Conservation (phyloP, 768 basidiomycete species). For the Leccinum incarnatum region DNA sequence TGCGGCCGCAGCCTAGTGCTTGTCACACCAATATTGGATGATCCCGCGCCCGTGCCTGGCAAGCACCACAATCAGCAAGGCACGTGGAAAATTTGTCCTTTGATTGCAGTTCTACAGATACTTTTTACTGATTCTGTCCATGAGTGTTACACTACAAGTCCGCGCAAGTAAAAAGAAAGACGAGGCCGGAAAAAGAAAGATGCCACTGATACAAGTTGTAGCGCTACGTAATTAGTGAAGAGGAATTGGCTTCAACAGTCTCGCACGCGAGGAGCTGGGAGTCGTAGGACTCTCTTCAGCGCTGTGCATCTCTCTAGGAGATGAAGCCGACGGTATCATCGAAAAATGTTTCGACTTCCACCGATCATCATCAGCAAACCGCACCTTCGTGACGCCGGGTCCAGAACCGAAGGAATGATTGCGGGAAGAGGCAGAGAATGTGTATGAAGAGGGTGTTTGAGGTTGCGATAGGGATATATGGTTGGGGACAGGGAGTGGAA, state of each 20-base stretch:
- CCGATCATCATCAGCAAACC: background rate
- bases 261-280: slow-evolving; percentile 5
- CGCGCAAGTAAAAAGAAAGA: background rate
- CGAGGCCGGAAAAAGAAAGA: background rate
- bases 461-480: background rate
- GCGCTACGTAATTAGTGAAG: slow-evolving; percentile 19
- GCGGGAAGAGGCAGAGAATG: background rate
- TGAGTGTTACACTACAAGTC: background rate
- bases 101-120: slow-evolving; percentile 4
- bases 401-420: background rate
- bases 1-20: background rate
- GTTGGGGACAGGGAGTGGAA: background rate
- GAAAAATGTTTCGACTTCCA: slow-evolving; percentile 19
- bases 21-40: background rate
- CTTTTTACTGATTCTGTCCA: background rate
- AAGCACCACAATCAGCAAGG: background rate
- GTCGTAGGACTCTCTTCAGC: background rate
- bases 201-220: slow-evolving; percentile 4
- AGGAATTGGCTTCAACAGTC: slow-evolving; percentile 20
- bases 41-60: background rate
- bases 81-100: background rate
- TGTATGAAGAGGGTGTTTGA: slow-evolving; percentile 8
- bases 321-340: slow-evolving; percentile 12
- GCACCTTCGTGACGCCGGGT: background rate
- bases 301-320: slow-evolving; percentile 7